Conservation (phyloP, 306 rosid genomes). For the Erythrophleum fordii region DNA sequence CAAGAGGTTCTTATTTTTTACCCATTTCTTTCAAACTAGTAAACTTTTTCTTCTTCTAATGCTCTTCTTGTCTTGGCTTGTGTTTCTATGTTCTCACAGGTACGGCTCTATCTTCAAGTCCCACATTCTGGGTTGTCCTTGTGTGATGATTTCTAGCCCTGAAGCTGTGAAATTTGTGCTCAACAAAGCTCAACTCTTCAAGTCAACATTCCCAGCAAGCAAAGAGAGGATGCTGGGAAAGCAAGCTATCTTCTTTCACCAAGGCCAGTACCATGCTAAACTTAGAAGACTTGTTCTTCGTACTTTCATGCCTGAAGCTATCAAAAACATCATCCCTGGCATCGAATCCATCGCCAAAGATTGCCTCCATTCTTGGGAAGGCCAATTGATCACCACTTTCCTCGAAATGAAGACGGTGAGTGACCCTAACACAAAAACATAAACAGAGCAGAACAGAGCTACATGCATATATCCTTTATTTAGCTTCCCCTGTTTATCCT, state of each 20-base stretch:
- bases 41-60: neutral
- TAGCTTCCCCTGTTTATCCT: slow-evolving; percentile 19
- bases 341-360: slow-evolving; percentile 73
- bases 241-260: slow-evolving; percentile 85
- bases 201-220: slow-evolving; percentile 91
- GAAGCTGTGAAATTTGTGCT: slow-evolving; percentile 85
- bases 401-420: slow-evolving; percentile 90
- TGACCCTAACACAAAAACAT: neutral
- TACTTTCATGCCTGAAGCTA: slow-evolving; percentile 69
- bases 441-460: neutral
- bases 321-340: slow-evolving; percentile 50
- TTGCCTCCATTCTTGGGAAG: slow-evolving; percentile 69
- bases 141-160: slow-evolving; percentile 88
- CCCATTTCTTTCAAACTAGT: too few species aligned
- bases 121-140: slow-evolving; percentile 91
- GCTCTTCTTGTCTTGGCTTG: neutral
- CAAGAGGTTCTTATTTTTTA: slow-evolving; percentile 53
- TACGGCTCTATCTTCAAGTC: slow-evolving; percentile 92
- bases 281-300: slow-evolving; percentile 87
- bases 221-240: slow-evolving; percentile 92
- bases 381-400: slow-evolving; percentile 56
- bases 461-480: neutral
- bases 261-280: slow-evolving; percentile 88
- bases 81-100: slow-evolving; percentile 36
- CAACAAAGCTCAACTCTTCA: slow-evolving; percentile 71